A percentile compares a stretch with the other conserved stretches of the same genome.
Conservation (phyloP, 1,139 yeast species). For the Nakaseomyces uthaithaninus region DNA sequence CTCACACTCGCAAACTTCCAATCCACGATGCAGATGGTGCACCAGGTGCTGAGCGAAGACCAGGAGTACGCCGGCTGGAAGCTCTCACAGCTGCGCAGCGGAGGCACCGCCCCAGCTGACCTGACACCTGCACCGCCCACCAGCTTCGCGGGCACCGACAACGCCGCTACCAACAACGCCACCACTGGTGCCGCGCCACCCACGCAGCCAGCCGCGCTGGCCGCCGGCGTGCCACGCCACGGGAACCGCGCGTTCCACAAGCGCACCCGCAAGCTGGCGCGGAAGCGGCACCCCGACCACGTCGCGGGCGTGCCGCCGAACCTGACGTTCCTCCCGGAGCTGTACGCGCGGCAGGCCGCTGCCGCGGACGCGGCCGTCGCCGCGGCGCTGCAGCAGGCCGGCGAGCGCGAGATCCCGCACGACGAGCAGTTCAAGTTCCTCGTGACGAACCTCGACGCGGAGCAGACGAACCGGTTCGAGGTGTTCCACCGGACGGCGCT, state of each 20-base stretch:
- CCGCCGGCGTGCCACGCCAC: background rate
- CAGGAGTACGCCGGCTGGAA: constrained; percentile 32
- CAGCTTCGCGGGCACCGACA: too few species aligned
- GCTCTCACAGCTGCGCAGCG: constrained; percentile 26
- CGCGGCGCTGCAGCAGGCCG: background rate
- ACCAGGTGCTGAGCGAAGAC: constrained; percentile 30
- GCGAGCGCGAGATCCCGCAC: constrained; percentile 27
- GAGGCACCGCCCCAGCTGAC: constrained; percentile 20
- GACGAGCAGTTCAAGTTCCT: constrained; percentile 56
- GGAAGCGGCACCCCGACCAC: background rate
- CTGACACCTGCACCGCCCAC: too few species aligned
- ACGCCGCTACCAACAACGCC: too few species aligned
- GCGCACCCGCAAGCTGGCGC: background rate
- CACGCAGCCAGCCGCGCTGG: background rate
- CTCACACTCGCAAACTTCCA: constrained; percentile 27
- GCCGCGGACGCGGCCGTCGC: background rate
- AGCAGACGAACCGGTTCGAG: constrained; percentile 82
- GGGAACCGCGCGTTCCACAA: constrained; percentile 1
- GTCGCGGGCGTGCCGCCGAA: background rate
- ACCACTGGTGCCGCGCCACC: too few species aligned
- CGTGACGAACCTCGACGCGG: constrained; percentile 65
- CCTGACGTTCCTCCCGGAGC: background rate
- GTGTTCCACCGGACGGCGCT: constrained; percentile 78
- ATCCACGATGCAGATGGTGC: constrained; percentile 29
- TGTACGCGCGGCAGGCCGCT: background rate